Evolutionary conservation across 2,329 filamentous ascomycete species (phyloP).

Genomic region (Phyllosticta citrichinensis): DNA sequence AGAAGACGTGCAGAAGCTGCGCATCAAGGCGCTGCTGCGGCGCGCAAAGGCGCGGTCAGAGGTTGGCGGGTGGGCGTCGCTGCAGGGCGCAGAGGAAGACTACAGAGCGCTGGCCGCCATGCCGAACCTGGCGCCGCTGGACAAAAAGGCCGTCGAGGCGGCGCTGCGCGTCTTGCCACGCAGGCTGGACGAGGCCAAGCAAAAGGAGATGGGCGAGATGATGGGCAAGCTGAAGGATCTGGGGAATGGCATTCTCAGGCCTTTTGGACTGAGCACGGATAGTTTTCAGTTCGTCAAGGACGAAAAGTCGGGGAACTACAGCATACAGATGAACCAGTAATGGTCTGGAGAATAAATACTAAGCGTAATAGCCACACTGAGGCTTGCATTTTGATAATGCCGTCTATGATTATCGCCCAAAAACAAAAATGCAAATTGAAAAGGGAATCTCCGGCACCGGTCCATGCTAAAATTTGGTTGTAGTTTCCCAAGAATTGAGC

Average conservation of each 20-base stretch:
- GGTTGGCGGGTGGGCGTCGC: conserved; percentile 65
- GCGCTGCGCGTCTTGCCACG: conserved; percentile 58
- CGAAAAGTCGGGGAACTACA: conserved; percentile 81
- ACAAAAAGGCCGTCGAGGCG: conserved; percentile 56
- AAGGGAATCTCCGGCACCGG: no score
- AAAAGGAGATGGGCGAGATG: conserved; percentile 89
- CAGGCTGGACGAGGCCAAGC: conserved; percentile 65
- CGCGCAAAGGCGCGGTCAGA: conserved; percentile 64
- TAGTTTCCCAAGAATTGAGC: no score
- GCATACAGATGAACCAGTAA: conserved; percentile 68
- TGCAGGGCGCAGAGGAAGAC: conserved; percentile 71
- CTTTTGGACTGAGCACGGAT: conserved; percentile 86
- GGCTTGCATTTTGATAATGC: background rate
- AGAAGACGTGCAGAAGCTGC: conserved; percentile 56
- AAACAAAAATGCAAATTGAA: background rate
- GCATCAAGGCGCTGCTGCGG: conserved; percentile 72
- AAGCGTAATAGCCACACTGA: background rate
- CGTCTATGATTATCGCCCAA: background rate
- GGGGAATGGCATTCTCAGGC: conserved; percentile 83
- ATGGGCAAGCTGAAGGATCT: conserved; percentile 92
- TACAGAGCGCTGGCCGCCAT: conserved; percentile 58
- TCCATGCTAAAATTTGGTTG: no score
- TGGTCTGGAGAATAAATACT: background rate
- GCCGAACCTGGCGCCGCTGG: conserved; percentile 52
- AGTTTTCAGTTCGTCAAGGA: conserved; percentile 94